Conservation (phyloP, 2,329 filamentous ascomycete genomes). For the Dactylellina leptospora region DNA sequence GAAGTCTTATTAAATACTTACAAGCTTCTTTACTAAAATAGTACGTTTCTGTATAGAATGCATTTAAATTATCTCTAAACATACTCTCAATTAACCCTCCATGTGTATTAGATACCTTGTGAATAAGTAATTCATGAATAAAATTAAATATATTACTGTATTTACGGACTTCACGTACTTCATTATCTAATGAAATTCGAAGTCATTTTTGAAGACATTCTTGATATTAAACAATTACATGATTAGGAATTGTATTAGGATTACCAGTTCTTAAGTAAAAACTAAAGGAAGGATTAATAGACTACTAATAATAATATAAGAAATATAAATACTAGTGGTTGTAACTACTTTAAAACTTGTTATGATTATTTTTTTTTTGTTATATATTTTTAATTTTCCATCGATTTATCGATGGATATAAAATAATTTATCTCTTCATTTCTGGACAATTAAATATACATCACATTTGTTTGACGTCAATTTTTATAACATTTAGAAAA, state of each 20-base stretch:
- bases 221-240: not conserved
- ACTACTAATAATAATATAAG: too few relatives aligned
- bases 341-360: too few relatives aligned
- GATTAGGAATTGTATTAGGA: not conserved
- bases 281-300: too few relatives aligned
- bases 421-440: too few relatives aligned
- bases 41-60: not conserved
- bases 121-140: not conserved
- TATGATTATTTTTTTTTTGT: too few relatives aligned
- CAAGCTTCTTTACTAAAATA: not conserved
- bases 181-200: not conserved
- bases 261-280: too few relatives aligned
- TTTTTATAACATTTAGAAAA: too few relatives aligned
- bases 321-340: too few relatives aligned
- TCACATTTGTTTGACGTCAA: too few relatives aligned
- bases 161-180: not conserved
- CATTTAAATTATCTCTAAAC: not conserved
- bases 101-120: not conserved
- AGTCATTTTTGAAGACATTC: not conserved
- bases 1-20: not conserved
- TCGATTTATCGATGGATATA: too few relatives aligned
- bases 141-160: not conserved
- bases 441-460: too few relatives aligned
- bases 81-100: not conserved
- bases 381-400: too few relatives aligned